Evolutionary conservation across 352 stramenopile species (phyloP), one percentile per base, ranked within the genome.

Genomic region (Phytopythium delawarense): DNA sequence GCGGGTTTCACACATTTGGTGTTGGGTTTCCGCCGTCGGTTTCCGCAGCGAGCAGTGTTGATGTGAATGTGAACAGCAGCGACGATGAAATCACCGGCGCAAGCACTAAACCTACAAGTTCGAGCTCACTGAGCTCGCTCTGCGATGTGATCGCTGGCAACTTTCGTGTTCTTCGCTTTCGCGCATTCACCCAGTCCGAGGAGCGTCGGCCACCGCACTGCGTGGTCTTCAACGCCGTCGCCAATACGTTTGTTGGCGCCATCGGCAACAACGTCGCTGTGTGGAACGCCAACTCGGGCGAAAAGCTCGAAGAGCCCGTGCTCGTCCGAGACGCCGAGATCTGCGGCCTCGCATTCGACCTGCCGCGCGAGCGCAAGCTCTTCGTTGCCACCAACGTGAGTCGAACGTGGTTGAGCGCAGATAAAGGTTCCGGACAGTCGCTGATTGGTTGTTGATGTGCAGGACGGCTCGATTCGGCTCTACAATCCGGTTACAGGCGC

Each of bases 401-500:
- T 79, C 20, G 54, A 8, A 21, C 13, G 16, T 4, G 20, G 7
- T 46, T 12, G 21, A 57, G 12, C 8, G 39, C 25, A 63, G 23
- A 32, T 25, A 15, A 8, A 35, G 15, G 39, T 54, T 16, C 3
- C 35, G 2, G 35, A 40, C 5, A 16, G 35, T 40, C 35, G 50
- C 25, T 57, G 30, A 21, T 35, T 7, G 37, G 20, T 23, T 63
- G 16, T 20, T 46, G 30, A 49, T 42, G 0, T 11, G 18, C 52
- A 90, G 81, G 80, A 91, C 61, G 81, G 81, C 32, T 62, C 64
- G 11, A 84, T 91, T 67, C 65, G 73, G 7, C 57, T 89, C 50
- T 91, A 87, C 52, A 91, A 91, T n/a, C 79, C 78, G 1, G 80
- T 87, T 28, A 90, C 81, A 0, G 81, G 77, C 16, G 66, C 66